Evolutionary conservation across 768 basidiomycete genomes (phyloP).

Genomic region (Lentinula sp.): DNA sequence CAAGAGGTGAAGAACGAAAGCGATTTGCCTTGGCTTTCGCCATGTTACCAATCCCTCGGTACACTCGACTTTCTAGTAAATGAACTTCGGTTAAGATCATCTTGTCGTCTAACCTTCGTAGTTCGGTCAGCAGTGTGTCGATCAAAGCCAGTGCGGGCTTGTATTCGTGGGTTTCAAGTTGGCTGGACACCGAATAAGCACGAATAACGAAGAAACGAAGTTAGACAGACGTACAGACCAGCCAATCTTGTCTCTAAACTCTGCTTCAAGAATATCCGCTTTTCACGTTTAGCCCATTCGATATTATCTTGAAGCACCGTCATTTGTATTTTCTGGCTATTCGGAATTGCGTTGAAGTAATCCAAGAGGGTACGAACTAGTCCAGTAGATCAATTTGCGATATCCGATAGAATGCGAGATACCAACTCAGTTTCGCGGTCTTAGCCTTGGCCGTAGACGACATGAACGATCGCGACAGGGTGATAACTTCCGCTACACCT

Average conservation of each 20-base stretch:
- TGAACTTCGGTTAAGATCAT: constrained; percentile 97
- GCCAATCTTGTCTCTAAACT: constrained; percentile 87
- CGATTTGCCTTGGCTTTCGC: constrained; percentile 77
- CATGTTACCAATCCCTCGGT: constrained; percentile 84
- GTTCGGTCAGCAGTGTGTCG: constrained; percentile 82
- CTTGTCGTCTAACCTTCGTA: constrained; percentile 94
- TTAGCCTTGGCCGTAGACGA: constrained; percentile 76
- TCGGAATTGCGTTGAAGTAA: constrained; percentile 76
- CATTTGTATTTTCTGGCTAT: constrained; percentile 73
- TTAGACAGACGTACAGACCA: constrained; percentile 44
- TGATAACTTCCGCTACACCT: constrained; percentile 72
- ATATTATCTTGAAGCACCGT: constrained; percentile 86
- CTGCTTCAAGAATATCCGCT: constrained; percentile 94
- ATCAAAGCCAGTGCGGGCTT: constrained; percentile 77
- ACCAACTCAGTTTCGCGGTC: constrained; percentile 67
- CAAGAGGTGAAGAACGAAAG: not conserved
- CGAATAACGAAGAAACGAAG: not conserved
- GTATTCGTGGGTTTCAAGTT: constrained; percentile 72
- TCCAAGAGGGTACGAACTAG: constrained; percentile 91
- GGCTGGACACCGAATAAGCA: constrained; percentile 31
- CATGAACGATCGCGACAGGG: constrained; percentile 59
- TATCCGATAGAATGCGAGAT: not conserved
- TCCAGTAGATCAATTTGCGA: not conserved
- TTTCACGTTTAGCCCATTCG: constrained; percentile 86
- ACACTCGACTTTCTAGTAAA: constrained; percentile 86